These are phyloP conservation scores for Micractinium sp. DNA, from an alignment of 139 green algal genomes.

Conservation along the genomic window DNA sequence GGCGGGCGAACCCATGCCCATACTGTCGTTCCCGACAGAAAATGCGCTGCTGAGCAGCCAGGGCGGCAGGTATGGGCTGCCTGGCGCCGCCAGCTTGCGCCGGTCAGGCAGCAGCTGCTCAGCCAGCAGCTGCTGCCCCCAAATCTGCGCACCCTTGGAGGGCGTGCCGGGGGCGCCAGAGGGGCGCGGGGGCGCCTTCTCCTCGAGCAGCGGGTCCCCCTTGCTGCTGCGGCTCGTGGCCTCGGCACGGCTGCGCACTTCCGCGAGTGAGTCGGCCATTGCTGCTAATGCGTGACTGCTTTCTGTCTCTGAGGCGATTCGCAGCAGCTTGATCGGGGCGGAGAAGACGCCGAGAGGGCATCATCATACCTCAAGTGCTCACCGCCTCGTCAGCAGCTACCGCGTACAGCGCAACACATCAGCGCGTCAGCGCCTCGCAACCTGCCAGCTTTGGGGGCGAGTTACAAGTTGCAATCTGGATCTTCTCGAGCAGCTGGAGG, in stretches of 20 bases:
- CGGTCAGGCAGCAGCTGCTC: not conserved
- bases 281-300: not conserved
- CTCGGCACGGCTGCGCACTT: not conserved
- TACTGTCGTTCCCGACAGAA: not conserved
- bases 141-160: constrained; percentile 15
- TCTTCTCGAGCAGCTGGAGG: too few species aligned
- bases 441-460: too few species aligned
- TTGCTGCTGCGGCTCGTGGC: not conserved
- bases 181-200: constrained; percentile 8
- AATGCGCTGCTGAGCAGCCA: too few species aligned
- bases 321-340: too few species aligned
- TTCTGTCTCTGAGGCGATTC: too few species aligned
- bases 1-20: not conserved
- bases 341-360: too few species aligned
- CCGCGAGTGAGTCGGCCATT: not conserved
- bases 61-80: too few species aligned
- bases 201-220: not conserved
- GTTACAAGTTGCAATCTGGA: too few species aligned
- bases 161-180: constrained; percentile 7
- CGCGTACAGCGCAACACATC: too few species aligned
- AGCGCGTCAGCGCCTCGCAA: too few species aligned
- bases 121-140: not conserved
- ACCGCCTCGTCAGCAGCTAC: too few species aligned
- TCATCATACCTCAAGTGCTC: too few species aligned
- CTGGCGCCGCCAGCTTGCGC: not conserved